Evolutionary conservation across 257 asterid genomes (phyloP).

Genomic region (Osmanthus fragrans): DNA sequence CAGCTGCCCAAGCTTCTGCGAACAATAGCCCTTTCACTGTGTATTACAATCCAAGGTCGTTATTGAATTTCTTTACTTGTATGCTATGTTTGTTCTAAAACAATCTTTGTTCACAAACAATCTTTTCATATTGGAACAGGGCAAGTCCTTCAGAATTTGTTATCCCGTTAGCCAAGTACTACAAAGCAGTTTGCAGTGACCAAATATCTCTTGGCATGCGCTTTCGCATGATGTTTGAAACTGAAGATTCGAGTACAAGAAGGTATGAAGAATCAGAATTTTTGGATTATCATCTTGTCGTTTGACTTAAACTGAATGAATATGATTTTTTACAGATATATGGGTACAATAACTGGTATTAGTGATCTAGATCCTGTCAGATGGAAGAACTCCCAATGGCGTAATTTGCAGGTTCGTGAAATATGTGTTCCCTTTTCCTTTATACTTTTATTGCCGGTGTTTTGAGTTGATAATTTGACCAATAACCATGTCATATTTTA

Average conservation of each 20-base stretch:
- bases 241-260: too few species aligned
- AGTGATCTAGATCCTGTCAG: constrained; percentile 52
- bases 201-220: too few species aligned
- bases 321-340: constrained; percentile 31
- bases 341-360: constrained; percentile 54
- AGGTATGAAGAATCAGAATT: constrained; percentile 32
- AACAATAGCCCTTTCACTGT: too few species aligned
- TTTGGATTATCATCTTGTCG: constrained; percentile 26
- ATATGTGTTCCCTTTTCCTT: not conserved
- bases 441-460: not conserved
- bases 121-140: constrained; percentile 30
- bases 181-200: too few species aligned
- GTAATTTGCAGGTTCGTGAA: constrained; percentile 46
- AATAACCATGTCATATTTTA: too few species aligned
- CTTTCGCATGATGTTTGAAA: too few species aligned
- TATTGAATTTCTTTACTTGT: not conserved
- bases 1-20: too few species aligned
- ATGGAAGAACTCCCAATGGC: constrained; percentile 63
- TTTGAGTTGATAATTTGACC: not conserved
- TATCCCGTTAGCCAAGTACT: too few species aligned
- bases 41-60: constrained; percentile 31
- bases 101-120: not conserved
- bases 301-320: too few species aligned
- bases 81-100: not conserved
- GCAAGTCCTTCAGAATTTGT: constrained; percentile 45